A percentile compares a stretch with the other conserved stretches of the same genome.
These are phyloP conservation scores for Colletotrichum kahawae DNA, from an alignment of 2,329 filamentous ascomycete species.

Conservation along the genomic window DNA sequence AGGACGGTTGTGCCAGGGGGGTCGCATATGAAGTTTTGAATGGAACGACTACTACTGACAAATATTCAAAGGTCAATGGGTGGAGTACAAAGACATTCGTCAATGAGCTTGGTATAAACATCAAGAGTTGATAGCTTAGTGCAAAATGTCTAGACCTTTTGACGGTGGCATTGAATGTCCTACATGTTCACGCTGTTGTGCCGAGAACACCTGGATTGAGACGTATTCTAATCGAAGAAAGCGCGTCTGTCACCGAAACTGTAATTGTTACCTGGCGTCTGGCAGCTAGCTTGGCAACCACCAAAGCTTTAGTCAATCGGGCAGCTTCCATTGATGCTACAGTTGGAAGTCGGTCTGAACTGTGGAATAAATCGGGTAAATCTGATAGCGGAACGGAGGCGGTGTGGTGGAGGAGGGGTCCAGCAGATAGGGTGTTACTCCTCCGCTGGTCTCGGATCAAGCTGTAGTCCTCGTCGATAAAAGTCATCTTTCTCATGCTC, in stretches of 20 bases:
- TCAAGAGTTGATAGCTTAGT: neutral
- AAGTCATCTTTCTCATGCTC: neutral
- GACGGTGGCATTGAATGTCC: neutral
- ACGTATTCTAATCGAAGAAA: too few relatives aligned
- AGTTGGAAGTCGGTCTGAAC: too few relatives aligned
- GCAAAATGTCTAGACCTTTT: neutral
- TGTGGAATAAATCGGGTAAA: too few relatives aligned
- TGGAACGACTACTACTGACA: slow-evolving; percentile 27
- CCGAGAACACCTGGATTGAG: too few relatives aligned
- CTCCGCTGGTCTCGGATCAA: neutral
- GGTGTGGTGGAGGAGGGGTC: too few relatives aligned
- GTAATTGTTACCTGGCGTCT: too few relatives aligned
- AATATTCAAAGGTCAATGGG: neutral
- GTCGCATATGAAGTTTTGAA: slow-evolving; percentile 33
- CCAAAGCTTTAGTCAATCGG: too few relatives aligned
- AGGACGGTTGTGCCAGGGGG: slow-evolving; percentile 28
- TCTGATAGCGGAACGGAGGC: too few relatives aligned
- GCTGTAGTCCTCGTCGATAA: neutral
- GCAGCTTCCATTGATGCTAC: too few relatives aligned
- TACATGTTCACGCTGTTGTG: neutral
- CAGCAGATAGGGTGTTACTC: too few relatives aligned
- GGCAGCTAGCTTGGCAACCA: too few relatives aligned
- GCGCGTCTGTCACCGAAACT: too few relatives aligned
- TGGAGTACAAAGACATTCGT: neutral
- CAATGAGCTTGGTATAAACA: neutral